Evolutionary conservation across 192 early-diverging fungal species (phyloP), one percentile per base, ranked within the genome.

Genomic region (Mortierella alpina): DNA sequence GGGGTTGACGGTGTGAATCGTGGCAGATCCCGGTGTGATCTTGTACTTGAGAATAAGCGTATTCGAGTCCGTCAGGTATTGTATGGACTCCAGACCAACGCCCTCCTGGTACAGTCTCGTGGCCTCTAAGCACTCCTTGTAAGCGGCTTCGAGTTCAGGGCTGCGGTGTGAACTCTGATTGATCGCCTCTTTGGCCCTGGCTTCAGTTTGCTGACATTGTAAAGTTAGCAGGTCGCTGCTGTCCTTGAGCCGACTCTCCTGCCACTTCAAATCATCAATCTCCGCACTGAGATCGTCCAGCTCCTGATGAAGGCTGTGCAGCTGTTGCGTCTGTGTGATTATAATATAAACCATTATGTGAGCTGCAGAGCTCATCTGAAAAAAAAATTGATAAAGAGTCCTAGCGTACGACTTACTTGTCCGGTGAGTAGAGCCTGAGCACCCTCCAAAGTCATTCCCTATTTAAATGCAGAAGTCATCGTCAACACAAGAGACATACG

Each of bases 371-470:
- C 31, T 31, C 31, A 31, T 31, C 31, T 31, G 40, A 46, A n/a
- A 42, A 11, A 42, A 12, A 66, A 4, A 17, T 31, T 1, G 9
- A 31, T 0, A 2, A 60, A 55, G 2, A 20, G 1, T 15, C 23
- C 14, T 7, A 54, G 0, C 17, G 3, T 6, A 6, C 14, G 0
- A 0, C 41, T n/a, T 76, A 76, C 74, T 62, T 72, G 70, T 41
- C 67, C 65, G 31, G 66, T 65, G 3, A 80, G 59, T 15, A 80
- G 54, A 15, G 31, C 40, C 48, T 80, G 69, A 17, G 77, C 59
- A 18, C 72, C 64, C 41, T 80, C 64, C 17, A 72, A 39, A 2
- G 77, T 80, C 77, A 80, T 80, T 39, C 77, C 77, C 77, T 80
- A 64, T 7, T 31, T 31, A 31, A 3, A 31, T 31, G 31, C 31